These are phyloP conservation scores for Xylaria sp. DNA, from an alignment of 2,329 filamentous ascomycete genomes.

Conservation along the genomic window DNA sequence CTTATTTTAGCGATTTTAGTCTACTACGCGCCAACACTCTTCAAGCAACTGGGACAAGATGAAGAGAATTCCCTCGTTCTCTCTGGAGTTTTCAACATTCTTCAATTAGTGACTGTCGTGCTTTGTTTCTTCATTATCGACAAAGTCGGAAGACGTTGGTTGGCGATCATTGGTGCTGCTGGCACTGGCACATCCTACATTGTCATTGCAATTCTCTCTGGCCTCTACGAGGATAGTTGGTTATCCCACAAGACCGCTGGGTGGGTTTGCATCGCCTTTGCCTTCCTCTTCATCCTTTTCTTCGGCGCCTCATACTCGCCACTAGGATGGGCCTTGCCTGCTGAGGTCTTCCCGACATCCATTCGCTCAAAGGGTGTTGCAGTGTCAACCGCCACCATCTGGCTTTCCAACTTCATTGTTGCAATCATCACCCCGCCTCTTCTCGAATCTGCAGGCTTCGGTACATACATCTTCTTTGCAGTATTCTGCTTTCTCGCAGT, in stretches of 20 bases:
- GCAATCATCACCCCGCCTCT: constrained; percentile 64
- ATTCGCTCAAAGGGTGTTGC: constrained; percentile 69
- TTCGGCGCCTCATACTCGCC: constrained; percentile 66
- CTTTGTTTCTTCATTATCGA: background rate
- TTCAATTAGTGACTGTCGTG: background rate
- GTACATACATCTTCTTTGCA: constrained; percentile 63
- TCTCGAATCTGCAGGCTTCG: constrained; percentile 55
- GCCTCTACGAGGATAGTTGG: background rate
- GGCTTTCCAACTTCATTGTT: constrained; percentile 68
- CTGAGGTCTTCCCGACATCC: constrained; percentile 67
- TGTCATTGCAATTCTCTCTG: background rate
- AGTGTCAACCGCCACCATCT: constrained; percentile 63
- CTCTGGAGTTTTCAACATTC: background rate
- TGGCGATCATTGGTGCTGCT: background rate
- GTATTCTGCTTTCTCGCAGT: background rate
- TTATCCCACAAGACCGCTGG: background rate
- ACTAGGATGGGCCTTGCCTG: constrained; percentile 53
- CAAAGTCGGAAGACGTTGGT: background rate
- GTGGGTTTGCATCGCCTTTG: background rate
- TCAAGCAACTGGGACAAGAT: constrained; percentile 52
- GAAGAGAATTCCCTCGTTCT: constrained; percentile 37
- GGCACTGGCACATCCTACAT: background rate
- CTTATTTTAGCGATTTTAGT: constrained; percentile 34
- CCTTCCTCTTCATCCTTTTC: constrained; percentile 55
- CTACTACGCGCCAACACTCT: constrained; percentile 55